Conservation (phyloP, 2,329 filamentous ascomycete species). For the Aspergillus proliferans region DNA sequence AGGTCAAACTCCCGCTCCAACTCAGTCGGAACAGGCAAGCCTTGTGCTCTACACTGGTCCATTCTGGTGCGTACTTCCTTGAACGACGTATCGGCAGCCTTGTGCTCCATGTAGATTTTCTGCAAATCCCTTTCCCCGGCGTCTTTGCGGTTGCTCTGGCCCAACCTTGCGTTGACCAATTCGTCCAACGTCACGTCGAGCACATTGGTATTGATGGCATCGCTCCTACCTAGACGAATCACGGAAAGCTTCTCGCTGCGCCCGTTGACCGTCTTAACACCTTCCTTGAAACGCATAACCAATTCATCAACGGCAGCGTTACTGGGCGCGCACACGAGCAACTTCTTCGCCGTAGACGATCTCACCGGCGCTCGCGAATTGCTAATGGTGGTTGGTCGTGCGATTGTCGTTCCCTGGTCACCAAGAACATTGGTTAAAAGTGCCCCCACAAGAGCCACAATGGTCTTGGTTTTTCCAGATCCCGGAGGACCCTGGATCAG, state of each 20-base stretch:
- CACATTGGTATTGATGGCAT: constrained; percentile 85
- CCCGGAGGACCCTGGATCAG: constrained; percentile 93
- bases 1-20: constrained; percentile 72
- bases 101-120: constrained; percentile 66
- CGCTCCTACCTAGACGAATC: constrained; percentile 79
- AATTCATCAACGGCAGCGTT: constrained; percentile 96
- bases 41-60: constrained; percentile 57
- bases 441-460: constrained; percentile 89
- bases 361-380: constrained; percentile 27
- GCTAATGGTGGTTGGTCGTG: constrained; percentile 36
- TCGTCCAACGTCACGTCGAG: constrained; percentile 91
- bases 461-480: constrained; percentile 97
- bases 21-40: constrained; percentile 36
- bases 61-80: constrained; percentile 64
- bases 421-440: constrained; percentile 60
- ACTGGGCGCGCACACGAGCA: constrained; percentile 95
- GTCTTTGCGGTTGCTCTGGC: constrained; percentile 38
- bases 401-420: constrained; percentile 44
- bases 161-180: constrained; percentile 69
- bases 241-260: constrained; percentile 72
- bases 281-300: constrained; percentile 83
- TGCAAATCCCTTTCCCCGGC: constrained; percentile 47
- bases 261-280: constrained; percentile 72
- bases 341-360: constrained; percentile 60
- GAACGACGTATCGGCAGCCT: constrained; percentile 58